Evolutionary conservation across 2,329 filamentous ascomycete species (phyloP).

Genomic region (Phaeoacremonium minimum): DNA sequence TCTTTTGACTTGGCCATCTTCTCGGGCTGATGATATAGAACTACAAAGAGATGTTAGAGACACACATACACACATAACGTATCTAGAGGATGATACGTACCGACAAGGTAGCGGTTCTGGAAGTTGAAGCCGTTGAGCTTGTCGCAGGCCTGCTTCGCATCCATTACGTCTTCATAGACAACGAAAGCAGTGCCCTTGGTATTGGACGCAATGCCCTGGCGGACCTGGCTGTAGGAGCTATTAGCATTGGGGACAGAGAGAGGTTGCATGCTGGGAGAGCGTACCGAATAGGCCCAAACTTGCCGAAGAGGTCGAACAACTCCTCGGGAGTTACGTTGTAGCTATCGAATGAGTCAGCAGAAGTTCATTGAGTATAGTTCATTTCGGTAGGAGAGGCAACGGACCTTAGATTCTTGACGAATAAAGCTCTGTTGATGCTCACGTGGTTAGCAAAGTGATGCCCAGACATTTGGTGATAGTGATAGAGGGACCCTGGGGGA

Average conservation of each 20-base stretch:
- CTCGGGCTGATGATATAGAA: constrained; percentile 62
- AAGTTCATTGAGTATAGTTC: no score
- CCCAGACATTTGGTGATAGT: no score
- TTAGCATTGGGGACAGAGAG: constrained; percentile 11
- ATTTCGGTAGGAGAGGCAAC: constrained; percentile 45
- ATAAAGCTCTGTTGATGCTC: constrained; percentile 73
- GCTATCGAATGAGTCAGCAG: constrained; percentile 46
- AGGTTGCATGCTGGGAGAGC: no score
- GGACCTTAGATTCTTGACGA: constrained; percentile 99
- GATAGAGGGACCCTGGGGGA: neutral
- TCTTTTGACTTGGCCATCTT: constrained; percentile 80
- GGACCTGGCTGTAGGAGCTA: constrained; percentile 72
- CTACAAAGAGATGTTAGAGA: no score
- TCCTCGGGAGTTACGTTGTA: constrained; percentile 99
- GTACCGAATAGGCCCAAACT: constrained; percentile 93
- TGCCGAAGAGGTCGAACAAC: constrained; percentile 97
- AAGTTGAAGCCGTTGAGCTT: constrained; percentile 99
- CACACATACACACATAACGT: no score
- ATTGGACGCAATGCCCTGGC: constrained; percentile 93
- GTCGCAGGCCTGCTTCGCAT: constrained; percentile 98
- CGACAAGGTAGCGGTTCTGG: constrained; percentile 97
- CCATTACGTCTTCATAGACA: constrained; percentile 98
- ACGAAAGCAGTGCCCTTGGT: constrained; percentile 99
- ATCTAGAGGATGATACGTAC: no score
- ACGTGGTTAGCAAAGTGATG: no score